A percentile compares a stretch with the other conserved stretches of the same genome.
Evolutionary conservation across 2,329 filamentous ascomycete species (phyloP).

Genomic region (Aspergillus sp.): DNA sequence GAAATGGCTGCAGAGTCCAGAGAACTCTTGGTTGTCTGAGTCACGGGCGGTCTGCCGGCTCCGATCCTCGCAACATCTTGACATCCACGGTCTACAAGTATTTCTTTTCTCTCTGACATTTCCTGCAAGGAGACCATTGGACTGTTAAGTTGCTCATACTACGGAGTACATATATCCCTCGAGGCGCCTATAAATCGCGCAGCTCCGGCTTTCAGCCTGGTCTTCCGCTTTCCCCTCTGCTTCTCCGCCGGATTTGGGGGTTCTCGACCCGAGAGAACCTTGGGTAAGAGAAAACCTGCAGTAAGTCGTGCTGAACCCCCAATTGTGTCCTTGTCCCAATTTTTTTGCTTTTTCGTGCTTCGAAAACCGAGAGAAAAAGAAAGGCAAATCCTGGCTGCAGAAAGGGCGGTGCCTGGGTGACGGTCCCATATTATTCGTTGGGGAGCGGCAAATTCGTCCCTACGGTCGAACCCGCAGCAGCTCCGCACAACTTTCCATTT

Average conservation of each 20-base stretch:
- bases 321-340: neutral
- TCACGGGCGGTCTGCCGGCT: constrained; percentile 18
- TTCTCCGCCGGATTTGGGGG: constrained; percentile 6
- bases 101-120: neutral
- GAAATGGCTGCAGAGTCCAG: neutral
- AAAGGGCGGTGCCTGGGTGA: constrained; percentile 9
- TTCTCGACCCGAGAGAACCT: neutral
- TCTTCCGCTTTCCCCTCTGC: neutral
- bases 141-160: constrained; percentile 3
- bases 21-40: constrained; percentile 8
- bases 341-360: neutral
- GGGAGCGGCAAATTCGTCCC: constrained; percentile 17
- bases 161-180: neutral
- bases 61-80: neutral
- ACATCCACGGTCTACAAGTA: neutral
- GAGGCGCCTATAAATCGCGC: constrained; percentile 6
- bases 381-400: constrained; percentile 7
- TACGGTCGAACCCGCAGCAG: constrained; percentile 13
- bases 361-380: neutral
- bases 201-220: neutral
- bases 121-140: constrained; percentile 9
- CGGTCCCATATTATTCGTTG: constrained; percentile 8
- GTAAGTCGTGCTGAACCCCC: constrained; percentile 4
- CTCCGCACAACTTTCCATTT: constrained; percentile 17
- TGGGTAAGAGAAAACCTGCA: constrained; percentile 1